Percentiles rank a stretch among this genome's conserved stretches.
phyloP scores from a whole-genome alignment of 1,139 yeast species.

The Kodamaea sp. region DNA sequence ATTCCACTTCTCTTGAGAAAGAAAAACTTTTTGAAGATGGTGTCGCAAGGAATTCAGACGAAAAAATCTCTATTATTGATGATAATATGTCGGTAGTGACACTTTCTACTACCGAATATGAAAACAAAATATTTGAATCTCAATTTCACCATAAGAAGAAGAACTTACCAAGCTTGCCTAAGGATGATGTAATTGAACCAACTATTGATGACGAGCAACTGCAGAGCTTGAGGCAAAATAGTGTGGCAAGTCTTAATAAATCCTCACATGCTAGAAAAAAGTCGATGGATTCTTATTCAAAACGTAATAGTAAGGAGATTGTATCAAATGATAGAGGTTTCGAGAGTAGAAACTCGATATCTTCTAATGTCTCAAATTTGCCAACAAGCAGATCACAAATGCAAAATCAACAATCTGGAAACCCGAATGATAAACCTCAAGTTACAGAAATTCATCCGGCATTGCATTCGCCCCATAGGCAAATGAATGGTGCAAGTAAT shows the following conservation, averaged over 20 bases:
- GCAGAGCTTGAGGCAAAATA: too few relatives aligned
- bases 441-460: background rate
- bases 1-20: too few relatives aligned
- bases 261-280: background rate
- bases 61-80: slow-evolving; percentile 7
- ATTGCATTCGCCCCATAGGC: background rate
- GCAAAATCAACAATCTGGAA: background rate
- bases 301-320: background rate
- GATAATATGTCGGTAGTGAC: slow-evolving; percentile 43
- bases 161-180: slow-evolving; percentile 28
- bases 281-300: background rate
- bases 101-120: slow-evolving; percentile 51
- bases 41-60: background rate
- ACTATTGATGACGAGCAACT: background rate
- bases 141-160: slow-evolving; percentile 37
- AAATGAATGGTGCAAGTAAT: background rate
- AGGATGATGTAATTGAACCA: background rate
- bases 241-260: background rate
- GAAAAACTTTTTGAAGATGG: too few relatives aligned
- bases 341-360: background rate
- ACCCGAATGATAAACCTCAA: background rate
- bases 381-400: too few relatives aligned
- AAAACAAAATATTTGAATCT: slow-evolving; percentile 49
- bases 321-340: background rate
- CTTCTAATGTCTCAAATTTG: background rate